A percentile compares a stretch with the other conserved stretches of the same genome.
phyloP scores from a whole-genome alignment of 2,329 filamentous ascomycete species.

The Fusarium domesticum region DNA sequence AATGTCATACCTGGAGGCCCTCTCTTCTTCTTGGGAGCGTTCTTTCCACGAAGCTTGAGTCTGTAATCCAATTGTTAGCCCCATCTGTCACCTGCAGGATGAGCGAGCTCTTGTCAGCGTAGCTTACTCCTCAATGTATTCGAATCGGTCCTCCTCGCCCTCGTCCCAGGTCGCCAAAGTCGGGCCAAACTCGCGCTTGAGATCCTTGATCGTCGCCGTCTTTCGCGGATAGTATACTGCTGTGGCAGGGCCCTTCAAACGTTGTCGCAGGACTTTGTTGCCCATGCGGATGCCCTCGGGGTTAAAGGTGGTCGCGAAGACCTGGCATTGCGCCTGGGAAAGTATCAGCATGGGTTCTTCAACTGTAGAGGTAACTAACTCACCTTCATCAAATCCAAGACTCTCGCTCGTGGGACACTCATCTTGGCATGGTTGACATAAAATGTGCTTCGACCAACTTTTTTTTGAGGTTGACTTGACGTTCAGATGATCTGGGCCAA shows the following conservation, averaged over 20 bases:
- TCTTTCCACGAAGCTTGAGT: constrained; percentile 78
- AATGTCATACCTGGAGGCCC: constrained; percentile 40
- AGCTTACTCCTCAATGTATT: constrained; percentile 65
- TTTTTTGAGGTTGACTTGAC: constrained; percentile 31
- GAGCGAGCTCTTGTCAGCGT: not conserved
- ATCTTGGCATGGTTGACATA: constrained; percentile 45
- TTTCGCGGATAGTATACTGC: constrained; percentile 85
- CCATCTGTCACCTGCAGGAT: not conserved
- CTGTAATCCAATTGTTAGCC: constrained; percentile 43
- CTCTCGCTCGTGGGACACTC: constrained; percentile 59
- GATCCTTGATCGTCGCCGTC: constrained; percentile 67
- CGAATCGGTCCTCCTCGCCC: constrained; percentile 73
- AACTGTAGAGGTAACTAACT: not conserved
- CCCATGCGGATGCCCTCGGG: constrained; percentile 77
- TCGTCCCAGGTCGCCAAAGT: constrained; percentile 70
- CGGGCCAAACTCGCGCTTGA: constrained; percentile 66
- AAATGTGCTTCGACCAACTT: constrained; percentile 23
- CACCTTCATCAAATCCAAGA: constrained; percentile 78
- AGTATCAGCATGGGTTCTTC: constrained; percentile 20
- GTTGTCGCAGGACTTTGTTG: constrained; percentile 88
- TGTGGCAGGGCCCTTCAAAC: constrained; percentile 77
- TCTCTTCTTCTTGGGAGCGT: constrained; percentile 84
- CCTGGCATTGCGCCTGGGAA: constrained; percentile 77
- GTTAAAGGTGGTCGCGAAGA: constrained; percentile 92
- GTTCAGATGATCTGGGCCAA: constrained; percentile 22